Conservation (phyloP, 1,284 basidiomycete genomes). For the Ganoderma resinaceum region DNA sequence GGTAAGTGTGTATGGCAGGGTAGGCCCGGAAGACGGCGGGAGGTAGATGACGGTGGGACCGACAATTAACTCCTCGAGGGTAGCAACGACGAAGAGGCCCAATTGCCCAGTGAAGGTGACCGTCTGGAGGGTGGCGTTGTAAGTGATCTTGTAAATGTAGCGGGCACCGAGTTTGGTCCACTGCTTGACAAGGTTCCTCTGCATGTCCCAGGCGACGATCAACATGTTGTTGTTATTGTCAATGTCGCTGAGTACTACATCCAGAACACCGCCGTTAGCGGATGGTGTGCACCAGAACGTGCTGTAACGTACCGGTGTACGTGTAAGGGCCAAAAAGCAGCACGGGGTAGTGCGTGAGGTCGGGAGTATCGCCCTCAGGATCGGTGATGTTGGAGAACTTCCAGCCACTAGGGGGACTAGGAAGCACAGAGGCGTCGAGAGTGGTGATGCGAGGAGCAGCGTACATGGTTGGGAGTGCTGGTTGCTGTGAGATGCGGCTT, state of each 20-base stretch:
- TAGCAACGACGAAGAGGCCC: background rate
- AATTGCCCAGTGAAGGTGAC: background rate
- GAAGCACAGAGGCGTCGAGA: background rate
- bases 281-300: background rate
- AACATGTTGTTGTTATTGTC: background rate
- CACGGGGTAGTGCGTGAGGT: background rate
- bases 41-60: background rate
- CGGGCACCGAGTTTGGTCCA: background rate
- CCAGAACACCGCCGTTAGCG: background rate
- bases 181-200: slow-evolving; percentile 2
- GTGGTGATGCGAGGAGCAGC: background rate
- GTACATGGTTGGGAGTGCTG: background rate
- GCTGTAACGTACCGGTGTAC: background rate
- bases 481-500: background rate
- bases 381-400: background rate
- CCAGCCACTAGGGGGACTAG: background rate
- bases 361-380: background rate
- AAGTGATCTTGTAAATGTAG: background rate
- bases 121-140: background rate
- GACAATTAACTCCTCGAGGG: background rate
- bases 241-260: background rate
- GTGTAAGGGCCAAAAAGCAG: slow-evolving; percentile 1
- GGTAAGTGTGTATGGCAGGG: background rate
- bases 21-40: background rate
- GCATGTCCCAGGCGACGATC: slow-evolving; percentile 1